phyloP scores from a whole-genome alignment of 306 rosid species.

The Trifolium pratense region DNA sequence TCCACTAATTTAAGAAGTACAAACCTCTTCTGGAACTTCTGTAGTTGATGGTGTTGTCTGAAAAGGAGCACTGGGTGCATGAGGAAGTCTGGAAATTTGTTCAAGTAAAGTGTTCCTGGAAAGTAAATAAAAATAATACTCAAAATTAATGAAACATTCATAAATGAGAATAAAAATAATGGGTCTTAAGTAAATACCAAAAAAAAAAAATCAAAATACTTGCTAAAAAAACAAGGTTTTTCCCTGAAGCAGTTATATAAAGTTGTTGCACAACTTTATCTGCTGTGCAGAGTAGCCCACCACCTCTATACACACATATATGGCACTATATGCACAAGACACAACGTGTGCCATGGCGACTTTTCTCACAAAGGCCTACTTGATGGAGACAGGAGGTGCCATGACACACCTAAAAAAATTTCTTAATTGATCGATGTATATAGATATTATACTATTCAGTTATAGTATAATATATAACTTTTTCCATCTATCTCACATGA shows the following conservation, averaged over 20 bases:
- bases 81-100: slow-evolving; percentile 76
- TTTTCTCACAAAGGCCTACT: neutral
- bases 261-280: neutral
- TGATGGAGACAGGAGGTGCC: neutral
- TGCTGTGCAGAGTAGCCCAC: neutral
- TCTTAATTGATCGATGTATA: neutral
- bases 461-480: neutral
- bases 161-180: neutral
- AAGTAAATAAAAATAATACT: slow-evolving; percentile 3
- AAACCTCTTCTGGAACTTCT: slow-evolving; percentile 80
- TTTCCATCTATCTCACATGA: neutral
- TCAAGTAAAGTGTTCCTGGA: slow-evolving; percentile 66
- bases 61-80: slow-evolving; percentile 84
- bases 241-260: neutral
- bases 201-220: neutral
- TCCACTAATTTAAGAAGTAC: slow-evolving; percentile 25
- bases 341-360: slow-evolving; percentile 10
- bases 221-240: neutral
- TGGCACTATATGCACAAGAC: neutral
- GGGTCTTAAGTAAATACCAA: neutral
- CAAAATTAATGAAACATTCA: neutral
- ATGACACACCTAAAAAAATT: neutral
- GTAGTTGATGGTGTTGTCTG: slow-evolving; percentile 63
- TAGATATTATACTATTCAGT: neutral
- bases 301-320: neutral